phyloP scores from a whole-genome alignment of 116 monocot genomes.

The Cymodocea nodosa region DNA sequence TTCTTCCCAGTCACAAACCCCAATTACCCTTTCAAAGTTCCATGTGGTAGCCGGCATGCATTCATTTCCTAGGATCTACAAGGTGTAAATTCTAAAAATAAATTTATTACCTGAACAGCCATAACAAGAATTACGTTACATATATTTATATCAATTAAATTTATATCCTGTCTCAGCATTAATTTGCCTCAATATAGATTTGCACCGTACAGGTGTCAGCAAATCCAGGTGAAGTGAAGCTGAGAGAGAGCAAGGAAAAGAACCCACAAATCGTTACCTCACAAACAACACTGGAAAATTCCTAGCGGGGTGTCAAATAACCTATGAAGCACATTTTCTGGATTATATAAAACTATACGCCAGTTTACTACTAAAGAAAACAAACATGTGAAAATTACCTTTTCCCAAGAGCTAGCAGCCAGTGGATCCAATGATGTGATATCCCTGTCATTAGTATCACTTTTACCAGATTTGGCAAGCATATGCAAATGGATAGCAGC shows the following conservation, averaged over 20 bases:
- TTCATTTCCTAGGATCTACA: too few species aligned
- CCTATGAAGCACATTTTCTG: too few species aligned
- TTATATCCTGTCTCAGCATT: constrained; percentile 73
- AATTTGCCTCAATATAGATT: constrained; percentile 88
- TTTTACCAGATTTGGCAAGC: constrained; percentile 37
- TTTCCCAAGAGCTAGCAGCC: constrained; percentile 94
- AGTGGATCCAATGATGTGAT: constrained; percentile 56
- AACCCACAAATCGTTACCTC: too few species aligned
- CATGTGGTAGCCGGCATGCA: too few species aligned
- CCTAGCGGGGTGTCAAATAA: too few species aligned
- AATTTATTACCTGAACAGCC: constrained; percentile 47
- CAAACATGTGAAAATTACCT: constrained; percentile 24
- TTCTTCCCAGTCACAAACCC: too few species aligned
- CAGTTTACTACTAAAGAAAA: background rate
- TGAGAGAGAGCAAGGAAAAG: constrained; percentile 9
- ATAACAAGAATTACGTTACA: constrained; percentile 64
- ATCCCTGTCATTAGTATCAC: constrained; percentile 27
- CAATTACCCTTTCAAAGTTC: too few species aligned
- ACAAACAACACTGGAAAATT: too few species aligned
- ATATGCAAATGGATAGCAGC: constrained; percentile 79
- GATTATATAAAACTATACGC: too few species aligned
- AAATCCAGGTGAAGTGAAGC: constrained; percentile 46
- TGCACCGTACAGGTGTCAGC: constrained; percentile 84
- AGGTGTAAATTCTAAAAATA: too few species aligned
- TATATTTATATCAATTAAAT: too few species aligned